Evolutionary conservation across 192 early-diverging fungal species (phyloP).

Genomic region (Linnemannia schmuckeri): DNA sequence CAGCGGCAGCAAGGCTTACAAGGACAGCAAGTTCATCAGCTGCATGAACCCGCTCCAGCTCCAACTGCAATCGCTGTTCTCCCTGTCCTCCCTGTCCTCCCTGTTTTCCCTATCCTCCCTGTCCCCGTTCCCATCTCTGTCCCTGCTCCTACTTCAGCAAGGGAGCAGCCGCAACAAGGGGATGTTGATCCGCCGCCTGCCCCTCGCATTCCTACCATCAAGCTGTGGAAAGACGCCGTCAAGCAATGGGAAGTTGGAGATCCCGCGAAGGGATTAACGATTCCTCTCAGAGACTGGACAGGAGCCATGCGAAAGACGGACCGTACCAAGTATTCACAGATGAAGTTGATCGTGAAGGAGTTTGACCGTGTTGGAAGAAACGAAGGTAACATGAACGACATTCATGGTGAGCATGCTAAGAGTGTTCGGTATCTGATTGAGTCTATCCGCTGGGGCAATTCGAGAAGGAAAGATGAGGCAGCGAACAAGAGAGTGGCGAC

Average conservation of each 20-base stretch:
- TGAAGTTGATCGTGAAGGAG: slow-evolving; percentile 15
- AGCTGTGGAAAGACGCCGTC: slow-evolving; percentile 10
- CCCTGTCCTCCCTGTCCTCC: too few relatives aligned
- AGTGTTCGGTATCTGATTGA: slow-evolving; percentile 8
- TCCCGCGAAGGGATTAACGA: not conserved
- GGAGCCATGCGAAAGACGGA: slow-evolving; percentile 7
- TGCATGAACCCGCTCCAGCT: not conserved
- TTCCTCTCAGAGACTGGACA: slow-evolving; percentile 17
- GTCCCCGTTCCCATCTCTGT: too few relatives aligned
- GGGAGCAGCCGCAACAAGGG: not conserved
- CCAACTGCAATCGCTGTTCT: not conserved
- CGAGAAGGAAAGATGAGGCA: not conserved
- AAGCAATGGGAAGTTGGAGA: slow-evolving; percentile 18
- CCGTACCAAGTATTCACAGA: slow-evolving; percentile 15
- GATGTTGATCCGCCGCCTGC: not conserved
- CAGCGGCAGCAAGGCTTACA: not conserved
- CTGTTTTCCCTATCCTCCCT: not conserved
- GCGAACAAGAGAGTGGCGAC: not conserved
- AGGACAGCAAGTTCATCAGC: not conserved
- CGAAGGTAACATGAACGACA: slow-evolving; percentile 1
- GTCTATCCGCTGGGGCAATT: not conserved
- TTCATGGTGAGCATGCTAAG: not conserved
- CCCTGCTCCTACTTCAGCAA: not conserved
- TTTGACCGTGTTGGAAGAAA: not conserved
- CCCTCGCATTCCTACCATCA: not conserved